Conservation (phyloP, 352 stramenopile genomes). For the Phytophthora vignae region DNA sequence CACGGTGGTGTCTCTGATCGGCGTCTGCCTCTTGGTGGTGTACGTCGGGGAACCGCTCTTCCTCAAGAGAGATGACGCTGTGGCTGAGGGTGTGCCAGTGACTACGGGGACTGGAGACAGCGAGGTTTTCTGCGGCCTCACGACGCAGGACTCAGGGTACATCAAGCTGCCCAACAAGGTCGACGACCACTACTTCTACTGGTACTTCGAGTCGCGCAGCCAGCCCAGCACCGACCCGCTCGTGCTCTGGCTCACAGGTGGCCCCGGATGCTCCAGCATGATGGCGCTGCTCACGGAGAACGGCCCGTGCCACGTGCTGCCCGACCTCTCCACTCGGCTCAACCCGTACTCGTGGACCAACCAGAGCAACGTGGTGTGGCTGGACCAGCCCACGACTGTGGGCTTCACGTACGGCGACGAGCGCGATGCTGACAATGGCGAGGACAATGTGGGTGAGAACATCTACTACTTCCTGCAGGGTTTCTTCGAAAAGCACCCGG, state of each 20-base stretch:
- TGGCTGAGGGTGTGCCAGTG: slow-evolving; percentile 19
- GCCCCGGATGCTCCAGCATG: slow-evolving; percentile 68
- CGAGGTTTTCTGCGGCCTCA: slow-evolving; percentile 58
- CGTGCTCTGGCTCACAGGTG: slow-evolving; percentile 72
- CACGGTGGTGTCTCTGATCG: slow-evolving; percentile 25
- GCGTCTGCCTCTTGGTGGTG: slow-evolving; percentile 24
- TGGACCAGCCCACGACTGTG: slow-evolving; percentile 70
- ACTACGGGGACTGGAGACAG: slow-evolving; percentile 6
- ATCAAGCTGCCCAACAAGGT: slow-evolving; percentile 71
- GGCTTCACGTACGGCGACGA: slow-evolving; percentile 61
- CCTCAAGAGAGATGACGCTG: slow-evolving; percentile 6
- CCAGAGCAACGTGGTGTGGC: slow-evolving; percentile 70
- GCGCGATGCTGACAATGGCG: slow-evolving; percentile 48
- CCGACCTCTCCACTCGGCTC: slow-evolving; percentile 51
- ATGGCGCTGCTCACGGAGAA: slow-evolving; percentile 73
- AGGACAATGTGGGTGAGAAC: slow-evolving; percentile 69
- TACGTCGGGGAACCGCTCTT: slow-evolving; percentile 30
- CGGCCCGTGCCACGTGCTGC: slow-evolving; percentile 62
- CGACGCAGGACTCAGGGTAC: slow-evolving; percentile 66
- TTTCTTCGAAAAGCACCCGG: slow-evolving; percentile 68
- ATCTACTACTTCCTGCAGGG: slow-evolving; percentile 76
- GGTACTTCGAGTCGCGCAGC: slow-evolving; percentile 70
- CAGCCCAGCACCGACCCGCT: slow-evolving; percentile 58
- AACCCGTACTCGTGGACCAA: slow-evolving; percentile 76
- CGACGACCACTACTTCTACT: slow-evolving; percentile 82